Conservation (phyloP, 768 basidiomycete species). For the Panaeolus papilionaceus region DNA sequence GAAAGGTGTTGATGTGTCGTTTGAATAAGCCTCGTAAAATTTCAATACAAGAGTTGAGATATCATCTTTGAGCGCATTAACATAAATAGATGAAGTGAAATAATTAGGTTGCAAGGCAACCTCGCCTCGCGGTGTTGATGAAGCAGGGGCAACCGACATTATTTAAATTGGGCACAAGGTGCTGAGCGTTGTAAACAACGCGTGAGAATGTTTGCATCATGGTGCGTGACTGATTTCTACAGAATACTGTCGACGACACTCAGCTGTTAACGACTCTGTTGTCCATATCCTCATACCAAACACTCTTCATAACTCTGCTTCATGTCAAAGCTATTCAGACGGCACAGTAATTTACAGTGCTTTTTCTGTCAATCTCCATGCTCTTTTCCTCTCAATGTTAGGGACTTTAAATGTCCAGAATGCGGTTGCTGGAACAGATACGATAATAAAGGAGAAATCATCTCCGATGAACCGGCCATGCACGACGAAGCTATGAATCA, state of each 20-base stretch:
- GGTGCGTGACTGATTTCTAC: constrained; percentile 12
- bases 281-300: neutral
- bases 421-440: constrained; percentile 82
- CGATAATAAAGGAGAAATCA: constrained; percentile 73
- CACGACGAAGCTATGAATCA: constrained; percentile 77
- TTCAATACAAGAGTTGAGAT: constrained; percentile 56
- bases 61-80: constrained; percentile 69
- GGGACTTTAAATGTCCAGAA: constrained; percentile 67
- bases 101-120: constrained; percentile 74
- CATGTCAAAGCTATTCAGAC: constrained; percentile 58
- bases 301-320: neutral
- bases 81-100: constrained; percentile 80
- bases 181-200: constrained; percentile 1
- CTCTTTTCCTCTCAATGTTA: constrained; percentile 51
- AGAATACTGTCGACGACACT: too few relatives aligned
- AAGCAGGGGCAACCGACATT: constrained; percentile 47
- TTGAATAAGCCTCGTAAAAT: constrained; percentile 57
- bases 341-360: constrained; percentile 58
- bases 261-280: neutral
- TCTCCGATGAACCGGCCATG: constrained; percentile 90
- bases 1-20: constrained; percentile 56
- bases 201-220: constrained; percentile 13
- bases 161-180: neutral
- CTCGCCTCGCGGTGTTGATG: constrained; percentile 65
- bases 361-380: constrained; percentile 71